These are phyloP conservation scores for Tylopilus felleus DNA, from an alignment of 768 basidiomycete genomes.

Conservation along the genomic window DNA sequence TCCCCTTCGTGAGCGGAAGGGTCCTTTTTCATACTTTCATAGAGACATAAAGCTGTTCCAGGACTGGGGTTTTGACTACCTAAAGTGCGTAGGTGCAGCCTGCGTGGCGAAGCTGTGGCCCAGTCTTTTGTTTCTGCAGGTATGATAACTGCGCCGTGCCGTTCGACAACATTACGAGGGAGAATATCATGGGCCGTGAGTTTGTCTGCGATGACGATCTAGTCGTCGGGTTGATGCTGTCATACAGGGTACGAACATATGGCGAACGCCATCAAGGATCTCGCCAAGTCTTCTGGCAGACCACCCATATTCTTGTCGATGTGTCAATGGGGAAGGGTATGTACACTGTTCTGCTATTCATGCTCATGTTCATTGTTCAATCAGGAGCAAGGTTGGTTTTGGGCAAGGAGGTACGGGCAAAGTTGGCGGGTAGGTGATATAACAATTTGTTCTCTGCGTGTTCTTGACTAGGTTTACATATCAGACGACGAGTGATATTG, in stretches of 20 bases:
- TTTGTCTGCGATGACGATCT: conserved; percentile 3
- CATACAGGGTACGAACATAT: conserved; percentile 55
- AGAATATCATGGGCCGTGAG: conserved; percentile 56
- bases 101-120: not conserved
- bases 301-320: conserved; percentile 57
- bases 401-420: conserved; percentile 58
- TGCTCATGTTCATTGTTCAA: conserved; percentile 4
- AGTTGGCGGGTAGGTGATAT: conserved; percentile 55
- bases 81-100: conserved; percentile 44
- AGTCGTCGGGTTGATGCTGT: not conserved
- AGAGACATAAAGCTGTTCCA: conserved; percentile 59
- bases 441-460: not conserved
- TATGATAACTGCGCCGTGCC: conserved; percentile 65
- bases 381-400: conserved; percentile 62
- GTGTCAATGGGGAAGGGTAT: conserved; percentile 67
- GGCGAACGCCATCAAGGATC: conserved; percentile 52
- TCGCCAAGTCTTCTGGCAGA: conserved; percentile 46
- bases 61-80: conserved; percentile 63
- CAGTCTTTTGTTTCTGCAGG: conserved; percentile 27
- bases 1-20: not conserved
- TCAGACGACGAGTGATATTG: conserved; percentile 52
- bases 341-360: not conserved
- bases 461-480: conserved; percentile 4
- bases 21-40: conserved; percentile 1
- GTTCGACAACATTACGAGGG: conserved; percentile 51